Percentiles rank a stretch among this genome's conserved stretches.
phyloP scores from a whole-genome alignment of 768 basidiomycete genomes.

The Leccinum aurantiacum region DNA sequence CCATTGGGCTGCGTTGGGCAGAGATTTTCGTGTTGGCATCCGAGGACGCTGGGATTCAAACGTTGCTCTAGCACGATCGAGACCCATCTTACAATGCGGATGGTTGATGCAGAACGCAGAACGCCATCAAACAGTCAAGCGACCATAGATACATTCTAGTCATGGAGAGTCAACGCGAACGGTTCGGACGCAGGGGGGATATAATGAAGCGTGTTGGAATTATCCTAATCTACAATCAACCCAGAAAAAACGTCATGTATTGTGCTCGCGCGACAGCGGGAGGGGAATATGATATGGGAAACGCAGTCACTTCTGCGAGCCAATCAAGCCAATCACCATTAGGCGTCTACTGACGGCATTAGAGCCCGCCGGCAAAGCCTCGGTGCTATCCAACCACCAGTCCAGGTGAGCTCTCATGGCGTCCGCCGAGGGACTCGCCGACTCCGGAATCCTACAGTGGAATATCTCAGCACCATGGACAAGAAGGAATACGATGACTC shows the following conservation, averaged over 20 bases:
- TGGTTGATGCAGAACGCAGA: background rate
- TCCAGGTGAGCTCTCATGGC: constrained; percentile 50
- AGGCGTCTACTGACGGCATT: constrained; percentile 50
- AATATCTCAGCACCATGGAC: background rate
- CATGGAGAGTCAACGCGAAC: background rate
- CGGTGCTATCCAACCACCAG: constrained; percentile 64
- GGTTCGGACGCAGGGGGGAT: background rate
- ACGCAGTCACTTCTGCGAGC: constrained; percentile 24
- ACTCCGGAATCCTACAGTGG: constrained; percentile 36
- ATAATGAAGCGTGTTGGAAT: constrained; percentile 11
- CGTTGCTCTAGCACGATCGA: too few relatives aligned
- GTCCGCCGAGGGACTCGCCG: constrained; percentile 38
- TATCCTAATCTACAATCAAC: constrained; percentile 14
- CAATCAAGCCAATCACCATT: constrained; percentile 44
- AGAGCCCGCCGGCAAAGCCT: constrained; percentile 34
- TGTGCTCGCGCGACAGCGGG: background rate
- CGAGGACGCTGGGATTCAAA: background rate
- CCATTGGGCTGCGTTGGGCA: background rate
- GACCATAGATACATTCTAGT: too few relatives aligned
- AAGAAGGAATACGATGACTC: constrained; percentile 29
- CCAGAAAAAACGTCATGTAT: constrained; percentile 4
- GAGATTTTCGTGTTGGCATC: background rate
- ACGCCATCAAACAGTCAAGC: too few relatives aligned
- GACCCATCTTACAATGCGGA: background rate
- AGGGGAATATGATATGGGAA: background rate